phyloP scores from a whole-genome alignment of 176 grass and related monocot genomes.

The Juncus effusus region DNA sequence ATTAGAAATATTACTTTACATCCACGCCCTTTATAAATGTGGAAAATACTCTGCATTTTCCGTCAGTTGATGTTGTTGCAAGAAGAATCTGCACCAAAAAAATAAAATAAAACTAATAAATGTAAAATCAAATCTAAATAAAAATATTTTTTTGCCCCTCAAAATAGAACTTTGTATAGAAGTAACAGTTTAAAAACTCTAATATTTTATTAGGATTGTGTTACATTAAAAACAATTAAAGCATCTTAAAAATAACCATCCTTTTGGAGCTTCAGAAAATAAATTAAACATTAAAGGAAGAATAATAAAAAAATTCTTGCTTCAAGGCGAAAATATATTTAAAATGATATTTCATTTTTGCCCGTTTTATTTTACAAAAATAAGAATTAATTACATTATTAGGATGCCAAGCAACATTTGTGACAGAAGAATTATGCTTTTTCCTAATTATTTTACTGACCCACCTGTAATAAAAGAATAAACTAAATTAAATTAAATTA shows the following conservation, averaged over 20 bases:
- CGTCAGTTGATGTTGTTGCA: constrained; percentile 94
- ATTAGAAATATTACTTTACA: constrained; percentile 47
- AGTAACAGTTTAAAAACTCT: not conserved
- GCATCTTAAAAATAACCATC: too few species aligned
- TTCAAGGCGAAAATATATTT: not conserved
- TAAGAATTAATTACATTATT: constrained; percentile 64
- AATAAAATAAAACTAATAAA: constrained; percentile 26
- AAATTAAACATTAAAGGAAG: not conserved
- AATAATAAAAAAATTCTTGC: not conserved
- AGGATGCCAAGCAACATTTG: constrained; percentile 93
- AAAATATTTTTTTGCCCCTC: not conserved
- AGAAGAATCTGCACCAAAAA: constrained; percentile 72
- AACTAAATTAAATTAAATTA: constrained; percentile 20
- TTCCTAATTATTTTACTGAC: constrained; percentile 96
- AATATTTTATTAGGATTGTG: not conserved
- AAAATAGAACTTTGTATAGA: not conserved
- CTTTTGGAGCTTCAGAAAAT: too few species aligned
- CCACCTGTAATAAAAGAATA: constrained; percentile 60
- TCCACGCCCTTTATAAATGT: constrained; percentile 96
- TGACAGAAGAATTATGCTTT: constrained; percentile 95
- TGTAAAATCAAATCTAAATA: not conserved
- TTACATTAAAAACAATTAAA: too few species aligned
- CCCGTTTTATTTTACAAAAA: constrained; percentile 6
- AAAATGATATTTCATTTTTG: not conserved
- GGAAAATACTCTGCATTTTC: constrained; percentile 95